Evolutionary conservation across 192 early-diverging fungal species (phyloP).

Genomic region (Linnemannia elongata): DNA sequence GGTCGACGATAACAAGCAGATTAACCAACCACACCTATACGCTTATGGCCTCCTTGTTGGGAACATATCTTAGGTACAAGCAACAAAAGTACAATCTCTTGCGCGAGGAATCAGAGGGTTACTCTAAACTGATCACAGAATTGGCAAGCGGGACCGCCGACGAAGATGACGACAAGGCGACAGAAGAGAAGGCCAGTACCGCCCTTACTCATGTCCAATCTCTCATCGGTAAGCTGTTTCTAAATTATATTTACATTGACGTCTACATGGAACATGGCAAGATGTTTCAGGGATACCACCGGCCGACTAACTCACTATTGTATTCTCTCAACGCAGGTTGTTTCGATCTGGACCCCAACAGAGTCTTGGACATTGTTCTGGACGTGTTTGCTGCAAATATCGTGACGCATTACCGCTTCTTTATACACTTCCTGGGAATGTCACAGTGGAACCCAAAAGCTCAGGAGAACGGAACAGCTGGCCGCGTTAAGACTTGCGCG

Average conservation of each 20-base stretch:
- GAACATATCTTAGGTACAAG: conserved; percentile 65
- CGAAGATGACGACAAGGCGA: conserved; percentile 7
- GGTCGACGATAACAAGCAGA: no score
- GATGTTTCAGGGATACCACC: conserved; percentile 11
- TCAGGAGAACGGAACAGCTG: neutral
- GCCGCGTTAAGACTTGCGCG: conserved; percentile 54
- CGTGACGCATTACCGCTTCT: conserved; percentile 76
- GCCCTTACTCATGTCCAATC: conserved; percentile 25
- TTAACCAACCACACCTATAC: neutral
- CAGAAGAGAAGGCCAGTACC: conserved; percentile 1
- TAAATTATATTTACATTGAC: neutral
- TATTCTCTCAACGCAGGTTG: conserved; percentile 58
- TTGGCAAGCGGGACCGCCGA: conserved; percentile 57
- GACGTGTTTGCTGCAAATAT: conserved; percentile 83
- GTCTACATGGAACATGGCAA: neutral
- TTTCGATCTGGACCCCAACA: conserved; percentile 88
- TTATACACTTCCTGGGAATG: conserved; percentile 72
- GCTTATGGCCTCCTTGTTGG: neutral
- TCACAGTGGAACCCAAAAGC: conserved; percentile 60
- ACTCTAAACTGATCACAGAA: conserved; percentile 78
- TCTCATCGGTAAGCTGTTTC: conserved; percentile 19
- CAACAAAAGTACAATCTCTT: conserved; percentile 89
- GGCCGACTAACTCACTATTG: neutral
- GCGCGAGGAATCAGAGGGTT: conserved; percentile 87
- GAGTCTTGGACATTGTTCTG: conserved; percentile 83